These are phyloP conservation scores for Taphrina communis DNA, from an alignment of 1,139 yeast species.

Conservation along the genomic window DNA sequence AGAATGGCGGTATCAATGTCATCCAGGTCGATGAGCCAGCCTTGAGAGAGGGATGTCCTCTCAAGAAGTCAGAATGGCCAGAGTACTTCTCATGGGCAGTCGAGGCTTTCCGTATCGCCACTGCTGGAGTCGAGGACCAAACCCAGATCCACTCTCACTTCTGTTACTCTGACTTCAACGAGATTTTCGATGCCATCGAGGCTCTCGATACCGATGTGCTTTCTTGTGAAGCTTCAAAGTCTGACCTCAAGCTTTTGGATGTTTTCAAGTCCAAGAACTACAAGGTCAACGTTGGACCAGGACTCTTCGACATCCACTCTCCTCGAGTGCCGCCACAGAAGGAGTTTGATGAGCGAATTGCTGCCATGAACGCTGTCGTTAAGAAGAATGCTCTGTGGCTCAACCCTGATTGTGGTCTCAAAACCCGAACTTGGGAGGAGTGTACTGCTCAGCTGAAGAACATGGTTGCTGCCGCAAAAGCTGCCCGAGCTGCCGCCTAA, in stretches of 20 bases:
- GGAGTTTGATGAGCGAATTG: conserved; percentile 92
- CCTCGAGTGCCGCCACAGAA: conserved; percentile 99
- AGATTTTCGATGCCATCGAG: conserved; percentile 65
- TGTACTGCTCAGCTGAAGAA: conserved; percentile 79
- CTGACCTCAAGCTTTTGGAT: conserved; percentile 96
- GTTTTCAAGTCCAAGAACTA: conserved; percentile 82
- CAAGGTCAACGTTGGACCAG: conserved; percentile 99
- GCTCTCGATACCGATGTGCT: conserved; percentile 99
- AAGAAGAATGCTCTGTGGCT: conserved; percentile 99
- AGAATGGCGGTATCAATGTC: conserved; percentile 96
- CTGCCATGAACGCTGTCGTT: conserved; percentile 92
- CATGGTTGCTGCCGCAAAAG: conserved; percentile 99
- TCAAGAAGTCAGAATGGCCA: conserved; percentile 93
- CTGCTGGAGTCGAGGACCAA: conserved; percentile 92
- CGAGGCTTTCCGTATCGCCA: conserved; percentile 98
- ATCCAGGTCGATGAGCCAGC: conserved; percentile 99
- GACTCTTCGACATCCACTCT: conserved; percentile 98
- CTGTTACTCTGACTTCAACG: conserved; percentile 99
- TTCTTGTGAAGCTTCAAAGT: conserved; percentile 98
- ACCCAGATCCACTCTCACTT: conserved; percentile 99
- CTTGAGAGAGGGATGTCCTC: conserved; percentile 99
- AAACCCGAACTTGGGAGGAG: conserved; percentile 94
- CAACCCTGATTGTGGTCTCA: conserved; percentile 98
- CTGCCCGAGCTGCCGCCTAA: conserved; percentile 29
- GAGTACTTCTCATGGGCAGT: conserved; percentile 99